Evolutionary conservation across 1,139 yeast genomes (phyloP), one percentile per base, ranked within the genome.

Genomic region (Martiniozyma asiatica): DNA sequence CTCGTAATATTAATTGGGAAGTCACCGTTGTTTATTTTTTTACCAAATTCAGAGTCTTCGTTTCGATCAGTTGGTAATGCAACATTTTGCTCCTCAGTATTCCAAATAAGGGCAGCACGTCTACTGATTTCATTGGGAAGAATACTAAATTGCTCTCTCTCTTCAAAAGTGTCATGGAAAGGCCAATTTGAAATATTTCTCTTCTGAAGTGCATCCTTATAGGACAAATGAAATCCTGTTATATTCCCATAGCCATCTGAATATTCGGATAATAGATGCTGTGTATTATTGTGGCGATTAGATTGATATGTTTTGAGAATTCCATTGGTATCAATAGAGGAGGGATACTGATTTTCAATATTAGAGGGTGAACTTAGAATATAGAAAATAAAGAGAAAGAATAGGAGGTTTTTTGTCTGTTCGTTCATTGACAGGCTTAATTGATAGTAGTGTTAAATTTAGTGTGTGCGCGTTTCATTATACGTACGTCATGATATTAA

Each of bases 201-300:
- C 8, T 67, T 66, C 5, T 55, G 44, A 4, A 62, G 12, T 20
- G 60, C 63, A 48, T 79, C 89, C 8, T 58, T 54, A 43, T 76
- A 80, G 29, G 78, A 73, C 35, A 73, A 53, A 45, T 60, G 63
- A 38, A 76, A 68, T 7, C 94, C 94, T 0, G 93, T 79, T 8
- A 82, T 51, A 43, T 80, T 77, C 1, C 79, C 80, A 48, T 76
- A 77, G 7, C 84, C 84, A 4, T 53, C 39, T 12, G 47, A 36
- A 48, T 66, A 74, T 2, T 65, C 59, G 23, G 70, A 57, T 11
- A 42, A 40, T 24, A 77, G 52, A 9, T 54, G 51, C 3, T 50
- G 42, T 16, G 44, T 24, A 16, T 59, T 55, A 12, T 46, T 40
- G 15, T 45, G 44, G 7, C 65, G 46, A 29, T 58, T 57, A 9